Evolutionary conservation across 352 stramenopile species (phyloP).

Genomic region (Thalassiosira ordinaria): DNA sequence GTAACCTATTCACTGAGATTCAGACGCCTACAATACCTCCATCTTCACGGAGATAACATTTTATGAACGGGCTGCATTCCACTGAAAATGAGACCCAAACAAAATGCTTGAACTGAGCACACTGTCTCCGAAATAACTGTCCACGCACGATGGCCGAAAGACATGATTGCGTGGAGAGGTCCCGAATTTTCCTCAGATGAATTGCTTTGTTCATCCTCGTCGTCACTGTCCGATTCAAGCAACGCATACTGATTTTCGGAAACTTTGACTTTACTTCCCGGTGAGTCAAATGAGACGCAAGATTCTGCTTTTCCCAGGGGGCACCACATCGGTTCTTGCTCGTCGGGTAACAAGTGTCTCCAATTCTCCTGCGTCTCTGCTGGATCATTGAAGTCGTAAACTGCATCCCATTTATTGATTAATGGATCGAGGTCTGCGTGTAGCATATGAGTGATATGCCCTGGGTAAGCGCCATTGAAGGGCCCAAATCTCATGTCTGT

Average conservation of each 20-base stretch:
- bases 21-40: too few relatives aligned
- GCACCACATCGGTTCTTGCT: constrained; percentile 44
- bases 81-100: constrained; percentile 24
- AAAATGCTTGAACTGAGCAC: constrained; percentile 21
- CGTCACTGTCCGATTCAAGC: neutral
- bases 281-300: constrained; percentile 6
- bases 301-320: constrained; percentile 36
- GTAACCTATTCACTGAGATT: too few relatives aligned
- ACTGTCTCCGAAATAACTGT: constrained; percentile 26
- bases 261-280: too few relatives aligned
- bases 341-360: constrained; percentile 28
- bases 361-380: constrained; percentile 73
- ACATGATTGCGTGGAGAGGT: constrained; percentile 12
- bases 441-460: constrained; percentile 68
- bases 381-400: constrained; percentile 93
- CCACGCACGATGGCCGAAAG: constrained; percentile 26
- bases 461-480: constrained; percentile 89
- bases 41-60: constrained; percentile 6
- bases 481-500: constrained; percentile 88
- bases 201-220: constrained; percentile 7
- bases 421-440: constrained; percentile 86
- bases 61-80: constrained; percentile 5
- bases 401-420: constrained; percentile 90
- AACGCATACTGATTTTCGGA: too few relatives aligned
- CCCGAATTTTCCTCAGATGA: constrained; percentile 4